Percentiles rank a stretch among this genome's conserved stretches.
phyloP scores from a whole-genome alignment of 352 stramenopile genomes.

The Phytophthora idaei region DNA sequence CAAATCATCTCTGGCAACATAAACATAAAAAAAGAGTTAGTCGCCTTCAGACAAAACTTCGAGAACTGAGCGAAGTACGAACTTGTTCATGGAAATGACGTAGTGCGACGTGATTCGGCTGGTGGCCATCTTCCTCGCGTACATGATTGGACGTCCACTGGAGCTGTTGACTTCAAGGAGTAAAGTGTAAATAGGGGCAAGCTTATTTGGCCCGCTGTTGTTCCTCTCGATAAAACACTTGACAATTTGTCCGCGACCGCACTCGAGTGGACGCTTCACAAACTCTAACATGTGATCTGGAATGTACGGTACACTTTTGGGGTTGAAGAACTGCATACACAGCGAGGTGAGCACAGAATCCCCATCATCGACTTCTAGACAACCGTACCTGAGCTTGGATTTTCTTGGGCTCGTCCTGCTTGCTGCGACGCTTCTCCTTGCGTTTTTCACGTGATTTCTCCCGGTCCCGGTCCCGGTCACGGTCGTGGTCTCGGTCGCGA shows the following conservation, averaged over 20 bases:
- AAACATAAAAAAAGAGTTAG: neutral
- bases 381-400: constrained; percentile 54
- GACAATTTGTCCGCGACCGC: constrained; percentile 77
- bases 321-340: constrained; percentile 72
- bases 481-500: constrained; percentile 19
- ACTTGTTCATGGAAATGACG: constrained; percentile 87
- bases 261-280: constrained; percentile 76
- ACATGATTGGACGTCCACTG: constrained; percentile 83
- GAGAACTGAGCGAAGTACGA: neutral
- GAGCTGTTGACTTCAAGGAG: constrained; percentile 87
- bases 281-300: constrained; percentile 85
- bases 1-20: constrained; percentile 64
- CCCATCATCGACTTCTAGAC: neutral
- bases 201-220: constrained; percentile 73
- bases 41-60: neutral
- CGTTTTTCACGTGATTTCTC: constrained; percentile 58
- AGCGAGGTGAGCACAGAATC: constrained; percentile 1
- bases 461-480: constrained; percentile 27
- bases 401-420: constrained; percentile 75
- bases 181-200: constrained; percentile 84
- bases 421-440: constrained; percentile 58
- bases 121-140: constrained; percentile 77
- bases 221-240: constrained; percentile 92
- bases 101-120: constrained; percentile 86
- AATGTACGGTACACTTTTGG: constrained; percentile 82